Evolutionary conservation across 2,329 filamentous ascomycete species (phyloP).

Genomic region (Paecilomyces niveus): DNA sequence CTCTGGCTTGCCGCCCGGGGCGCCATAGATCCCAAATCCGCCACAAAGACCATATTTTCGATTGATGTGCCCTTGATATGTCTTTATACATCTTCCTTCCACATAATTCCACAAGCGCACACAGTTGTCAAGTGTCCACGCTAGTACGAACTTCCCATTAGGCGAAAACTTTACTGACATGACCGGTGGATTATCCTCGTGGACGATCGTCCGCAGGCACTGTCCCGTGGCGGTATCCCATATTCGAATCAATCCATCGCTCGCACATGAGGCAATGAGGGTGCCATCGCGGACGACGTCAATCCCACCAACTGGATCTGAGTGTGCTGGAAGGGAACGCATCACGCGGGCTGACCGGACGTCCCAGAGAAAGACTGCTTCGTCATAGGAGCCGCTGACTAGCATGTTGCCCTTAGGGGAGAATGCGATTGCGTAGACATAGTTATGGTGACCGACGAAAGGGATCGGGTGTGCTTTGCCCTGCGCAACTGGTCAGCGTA

Average conservation of each 20-base stretch:
- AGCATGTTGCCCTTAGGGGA: conserved; percentile 98
- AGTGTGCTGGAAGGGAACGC: conserved; percentile 87
- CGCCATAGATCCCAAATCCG: conserved; percentile 65
- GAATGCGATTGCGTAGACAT: conserved; percentile 89
- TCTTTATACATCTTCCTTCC: conserved; percentile 85
- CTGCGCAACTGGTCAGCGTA: conserved; percentile 11
- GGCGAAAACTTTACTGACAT: conserved; percentile 86
- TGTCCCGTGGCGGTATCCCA: conserved; percentile 96
- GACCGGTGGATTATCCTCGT: conserved; percentile 91
- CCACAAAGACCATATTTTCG: conserved; percentile 76
- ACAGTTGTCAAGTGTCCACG: conserved; percentile 84
- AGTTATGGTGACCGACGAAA: conserved; percentile 87
- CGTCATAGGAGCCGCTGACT: conserved; percentile 90
- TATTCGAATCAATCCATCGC: conserved; percentile 84
- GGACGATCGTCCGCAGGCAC: conserved; percentile 86
- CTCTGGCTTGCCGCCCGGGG: conserved; percentile 23
- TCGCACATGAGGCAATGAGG: conserved; percentile 82
- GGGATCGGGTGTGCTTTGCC: conserved; percentile 53
- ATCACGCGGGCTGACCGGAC: conserved; percentile 80
- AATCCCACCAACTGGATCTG: conserved; percentile 87
- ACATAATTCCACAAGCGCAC: conserved; percentile 94
- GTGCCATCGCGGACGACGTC: conserved; percentile 92
- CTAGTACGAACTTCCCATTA: conserved; percentile 87
- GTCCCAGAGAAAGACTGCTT: conserved; percentile 96
- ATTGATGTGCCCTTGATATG: conserved; percentile 89